Percentiles rank a stretch among this genome's conserved stretches.
phyloP scores from a whole-genome alignment of 2,329 filamentous ascomycete species.

The Aspergillus candidus region DNA sequence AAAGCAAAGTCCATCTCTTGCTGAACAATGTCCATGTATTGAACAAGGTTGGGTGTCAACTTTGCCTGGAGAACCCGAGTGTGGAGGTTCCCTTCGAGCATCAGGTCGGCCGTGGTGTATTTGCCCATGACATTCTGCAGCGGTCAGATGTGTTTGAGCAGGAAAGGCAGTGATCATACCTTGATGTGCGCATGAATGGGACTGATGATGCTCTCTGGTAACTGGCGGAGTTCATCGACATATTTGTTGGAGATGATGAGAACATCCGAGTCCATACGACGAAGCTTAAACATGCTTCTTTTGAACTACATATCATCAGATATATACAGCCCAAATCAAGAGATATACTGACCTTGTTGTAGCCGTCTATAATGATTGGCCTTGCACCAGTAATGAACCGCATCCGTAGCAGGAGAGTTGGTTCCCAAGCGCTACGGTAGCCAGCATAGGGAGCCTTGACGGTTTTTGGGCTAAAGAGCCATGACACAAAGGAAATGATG shows the following conservation, averaged over 20 bases:
- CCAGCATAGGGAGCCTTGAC: not conserved
- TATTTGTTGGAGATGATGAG: constrained; percentile 21
- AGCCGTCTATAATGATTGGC: not conserved
- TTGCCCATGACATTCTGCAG: not conserved
- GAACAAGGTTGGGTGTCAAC: constrained; percentile 16
- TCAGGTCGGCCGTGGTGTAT: not conserved
- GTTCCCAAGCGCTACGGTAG: not conserved
- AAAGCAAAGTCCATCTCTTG: constrained; percentile 16
- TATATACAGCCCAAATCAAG: not conserved
- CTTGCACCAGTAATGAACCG: not conserved
- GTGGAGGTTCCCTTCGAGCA: constrained; percentile 1
- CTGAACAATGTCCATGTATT: constrained; percentile 8
- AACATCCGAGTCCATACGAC: constrained; percentile 12
- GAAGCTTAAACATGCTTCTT: constrained; percentile 9
- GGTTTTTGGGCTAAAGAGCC: not conserved
- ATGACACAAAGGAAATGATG: not conserved
- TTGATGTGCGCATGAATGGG: constrained; percentile 14
- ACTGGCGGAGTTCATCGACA: constrained; percentile 17
- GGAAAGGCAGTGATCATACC: not conserved
- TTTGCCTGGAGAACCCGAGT: constrained; percentile 5
- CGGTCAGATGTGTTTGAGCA: not conserved
- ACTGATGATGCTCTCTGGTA: constrained; percentile 16
- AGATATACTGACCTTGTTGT: not conserved
- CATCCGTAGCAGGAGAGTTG: not conserved
- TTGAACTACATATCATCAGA: constrained; percentile 7